Conservation (phyloP, 2,329 filamentous ascomycete genomes). For the Bipolaris bicolor region DNA sequence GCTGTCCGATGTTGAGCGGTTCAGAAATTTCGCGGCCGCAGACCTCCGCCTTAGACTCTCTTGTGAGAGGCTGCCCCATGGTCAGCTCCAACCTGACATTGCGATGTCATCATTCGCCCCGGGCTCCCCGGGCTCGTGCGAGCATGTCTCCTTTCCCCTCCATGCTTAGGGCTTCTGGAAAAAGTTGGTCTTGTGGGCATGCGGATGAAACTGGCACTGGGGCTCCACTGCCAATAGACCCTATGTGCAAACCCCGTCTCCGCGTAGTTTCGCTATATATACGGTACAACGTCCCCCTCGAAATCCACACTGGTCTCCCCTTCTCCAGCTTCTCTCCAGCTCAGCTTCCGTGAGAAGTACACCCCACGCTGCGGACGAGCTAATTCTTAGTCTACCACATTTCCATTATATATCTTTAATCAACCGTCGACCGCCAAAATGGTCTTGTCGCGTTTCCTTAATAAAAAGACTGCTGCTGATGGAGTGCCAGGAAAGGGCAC, state of each 20-base stretch:
- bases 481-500: conserved; percentile 34
- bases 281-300: conserved; percentile 22
- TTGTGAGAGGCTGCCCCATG: conserved; percentile 17
- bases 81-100: conserved; percentile 14
- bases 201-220: conserved; percentile 24
- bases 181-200: conserved; percentile 20
- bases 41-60: conserved; percentile 15
- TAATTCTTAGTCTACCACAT: conserved; percentile 7
- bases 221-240: conserved; percentile 30
- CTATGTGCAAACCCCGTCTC: conserved; percentile 20
- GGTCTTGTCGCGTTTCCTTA: conserved; percentile 33
- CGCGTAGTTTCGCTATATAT: conserved; percentile 28
- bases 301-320: conserved; percentile 25
- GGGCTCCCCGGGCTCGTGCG: conserved; percentile 25
- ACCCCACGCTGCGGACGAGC: conserved; percentile 10
- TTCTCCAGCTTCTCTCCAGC: conserved; percentile 27
- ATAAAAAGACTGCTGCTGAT: conserved; percentile 18
- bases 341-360: conserved; percentile 13
- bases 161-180: conserved; percentile 20
- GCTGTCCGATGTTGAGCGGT: conserved; percentile 23
- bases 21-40: conserved; percentile 20
- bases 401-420: conserved; percentile 5
- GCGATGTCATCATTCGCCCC: conserved; percentile 32
- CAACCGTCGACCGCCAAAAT: conserved; percentile 8
- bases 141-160: conserved; percentile 23